phyloP scores from a whole-genome alignment of 805 yeast species.

The Spencermartinsiella europaea region DNA sequence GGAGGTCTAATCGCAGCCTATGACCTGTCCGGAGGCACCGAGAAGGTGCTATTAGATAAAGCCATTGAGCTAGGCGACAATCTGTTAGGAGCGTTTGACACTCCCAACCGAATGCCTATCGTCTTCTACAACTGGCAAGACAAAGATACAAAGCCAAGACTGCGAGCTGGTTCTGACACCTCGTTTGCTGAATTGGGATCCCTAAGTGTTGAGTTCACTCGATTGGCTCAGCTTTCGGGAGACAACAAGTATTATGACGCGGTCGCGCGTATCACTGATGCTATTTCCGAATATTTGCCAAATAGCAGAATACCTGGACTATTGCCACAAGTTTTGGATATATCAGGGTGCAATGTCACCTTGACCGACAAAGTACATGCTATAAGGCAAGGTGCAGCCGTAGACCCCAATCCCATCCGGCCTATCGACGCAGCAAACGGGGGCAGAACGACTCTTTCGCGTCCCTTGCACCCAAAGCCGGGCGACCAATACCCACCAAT shows the following conservation, averaged over 20 bases:
- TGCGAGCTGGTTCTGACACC: conserved; percentile 27
- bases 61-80: conserved; percentile 46
- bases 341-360: conserved; percentile 45
- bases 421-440: conserved; percentile 2
- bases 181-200: conserved; percentile 47
- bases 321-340: conserved; percentile 42
- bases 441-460: background rate
- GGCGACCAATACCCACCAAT: background rate
- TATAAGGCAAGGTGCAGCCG: background rate
- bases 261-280: conserved; percentile 40
- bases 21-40: conserved; percentile 39
- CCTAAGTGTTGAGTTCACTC: conserved; percentile 47
- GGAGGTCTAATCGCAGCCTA: conserved; percentile 52
- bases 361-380: background rate
- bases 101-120: conserved; percentile 53
- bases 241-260: conserved; percentile 47
- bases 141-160: conserved; percentile 14
- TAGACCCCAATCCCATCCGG: background rate
- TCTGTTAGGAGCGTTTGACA: conserved; percentile 51
- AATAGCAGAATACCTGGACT: conserved; percentile 38
- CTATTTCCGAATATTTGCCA: conserved; percentile 32
- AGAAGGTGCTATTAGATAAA: conserved; percentile 33
- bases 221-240: conserved; percentile 47
- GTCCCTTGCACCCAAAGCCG: background rate
- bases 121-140: conserved; percentile 41